phyloP scores from a whole-genome alignment of 805 yeast genomes.

The Kurtzmaniella fragi region DNA sequence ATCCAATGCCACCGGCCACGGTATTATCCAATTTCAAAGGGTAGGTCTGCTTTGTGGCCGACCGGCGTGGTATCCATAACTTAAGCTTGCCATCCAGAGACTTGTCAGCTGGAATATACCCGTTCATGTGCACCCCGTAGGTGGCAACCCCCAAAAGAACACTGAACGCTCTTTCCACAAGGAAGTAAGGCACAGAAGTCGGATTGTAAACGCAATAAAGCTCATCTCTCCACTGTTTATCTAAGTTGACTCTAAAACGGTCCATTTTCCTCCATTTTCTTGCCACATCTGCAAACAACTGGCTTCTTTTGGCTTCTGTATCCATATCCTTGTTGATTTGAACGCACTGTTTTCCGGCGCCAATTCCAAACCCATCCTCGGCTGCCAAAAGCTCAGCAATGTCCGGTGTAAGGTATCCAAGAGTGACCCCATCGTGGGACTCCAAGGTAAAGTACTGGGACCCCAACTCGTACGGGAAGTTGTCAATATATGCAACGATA shows the following conservation, averaged over 20 bases:
- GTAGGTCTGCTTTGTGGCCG: constrained; percentile 75
- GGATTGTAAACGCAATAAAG: constrained; percentile 67
- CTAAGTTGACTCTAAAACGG: constrained; percentile 25
- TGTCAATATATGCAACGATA: constrained; percentile 25
- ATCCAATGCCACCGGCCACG: constrained; percentile 91
- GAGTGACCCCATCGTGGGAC: constrained; percentile 23
- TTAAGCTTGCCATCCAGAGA: constrained; percentile 38
- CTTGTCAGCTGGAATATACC: constrained; percentile 51
- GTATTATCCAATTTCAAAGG: constrained; percentile 92
- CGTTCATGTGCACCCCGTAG: constrained; percentile 86
- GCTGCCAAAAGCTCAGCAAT: constrained; percentile 18
- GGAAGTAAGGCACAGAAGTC: constrained; percentile 50
- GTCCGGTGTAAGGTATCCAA: constrained; percentile 25
- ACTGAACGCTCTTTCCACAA: constrained; percentile 76
- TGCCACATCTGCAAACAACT: constrained; percentile 41
- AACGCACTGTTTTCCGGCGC: constrained; percentile 19
- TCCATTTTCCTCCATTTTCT: constrained; percentile 27
- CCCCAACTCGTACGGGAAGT: constrained; percentile 18
- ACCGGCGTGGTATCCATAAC: constrained; percentile 83
- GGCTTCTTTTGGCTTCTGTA: constrained; percentile 37
- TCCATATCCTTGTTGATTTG: constrained; percentile 20
- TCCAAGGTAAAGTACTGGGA: constrained; percentile 16
- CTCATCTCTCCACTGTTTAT: constrained; percentile 82
- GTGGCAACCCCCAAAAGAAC: constrained; percentile 81
- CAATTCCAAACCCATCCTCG: constrained; percentile 14